Percentiles rank a stretch among this genome's conserved stretches.
phyloP scores from a whole-genome alignment of 345 rosid genomes.

The Turritis glabra region DNA sequence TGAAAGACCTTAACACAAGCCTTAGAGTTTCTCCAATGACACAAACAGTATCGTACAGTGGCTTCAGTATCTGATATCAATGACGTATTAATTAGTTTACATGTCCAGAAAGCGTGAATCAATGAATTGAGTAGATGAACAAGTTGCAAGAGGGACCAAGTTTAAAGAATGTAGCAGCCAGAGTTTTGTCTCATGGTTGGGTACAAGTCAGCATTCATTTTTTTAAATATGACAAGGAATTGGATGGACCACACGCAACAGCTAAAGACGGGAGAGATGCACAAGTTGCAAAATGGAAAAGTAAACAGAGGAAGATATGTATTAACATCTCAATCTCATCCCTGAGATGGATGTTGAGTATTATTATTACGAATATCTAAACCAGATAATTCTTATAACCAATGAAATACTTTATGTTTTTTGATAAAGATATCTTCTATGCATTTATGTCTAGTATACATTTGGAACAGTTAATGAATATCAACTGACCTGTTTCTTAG shows the following conservation, averaged over 20 bases:
- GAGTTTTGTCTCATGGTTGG: constrained; percentile 39
- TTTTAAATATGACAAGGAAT: constrained; percentile 31
- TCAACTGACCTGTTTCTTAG: constrained; percentile 36
- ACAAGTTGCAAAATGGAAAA: constrained; percentile 32
- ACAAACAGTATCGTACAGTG: not conserved
- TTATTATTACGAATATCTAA: constrained; percentile 39
- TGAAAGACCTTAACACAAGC: constrained; percentile 4
- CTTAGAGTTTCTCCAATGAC: not conserved
- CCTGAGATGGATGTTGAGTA: not conserved
- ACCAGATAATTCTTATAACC: constrained; percentile 28
- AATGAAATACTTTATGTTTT: not conserved
- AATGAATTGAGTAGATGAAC: constrained; percentile 22
- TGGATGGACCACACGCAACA: constrained; percentile 37
- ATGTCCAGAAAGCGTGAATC: constrained; percentile 22
- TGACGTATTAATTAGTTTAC: not conserved
- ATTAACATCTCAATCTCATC: constrained; percentile 9
- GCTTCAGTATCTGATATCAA: not conserved
- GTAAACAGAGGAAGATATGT: constrained; percentile 8
- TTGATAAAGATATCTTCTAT: not conserved
- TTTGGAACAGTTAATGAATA: constrained; percentile 13
- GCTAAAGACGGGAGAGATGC: constrained; percentile 10
- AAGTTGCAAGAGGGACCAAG: constrained; percentile 40
- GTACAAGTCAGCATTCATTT: constrained; percentile 33
- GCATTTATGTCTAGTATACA: not conserved
- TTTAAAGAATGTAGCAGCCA: constrained; percentile 21